phyloP scores from a whole-genome alignment of 495 filamentous ascomycete genomes.

The Talaromyces proteolyticus region DNA sequence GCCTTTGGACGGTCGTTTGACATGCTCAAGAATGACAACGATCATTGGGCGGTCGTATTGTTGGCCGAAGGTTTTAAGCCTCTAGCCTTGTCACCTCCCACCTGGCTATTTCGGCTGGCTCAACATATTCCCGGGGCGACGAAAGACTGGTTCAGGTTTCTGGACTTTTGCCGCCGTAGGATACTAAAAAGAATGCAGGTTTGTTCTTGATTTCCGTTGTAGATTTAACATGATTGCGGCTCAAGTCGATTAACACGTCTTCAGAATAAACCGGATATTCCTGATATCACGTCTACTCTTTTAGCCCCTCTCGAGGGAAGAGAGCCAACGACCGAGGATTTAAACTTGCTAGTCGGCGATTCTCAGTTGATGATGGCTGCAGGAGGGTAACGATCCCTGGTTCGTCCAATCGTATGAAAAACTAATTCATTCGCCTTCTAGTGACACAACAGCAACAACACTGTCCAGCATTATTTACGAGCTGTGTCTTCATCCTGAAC shows the following conservation, averaged over 20 bases:
- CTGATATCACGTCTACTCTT: slow-evolving; percentile 25
- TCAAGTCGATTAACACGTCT: not conserved
- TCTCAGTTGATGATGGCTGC: slow-evolving; percentile 28
- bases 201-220: not conserved
- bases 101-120: slow-evolving; percentile 27
- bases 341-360: slow-evolving; percentile 22
- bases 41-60: slow-evolving; percentile 23
- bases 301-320: slow-evolving; percentile 17
- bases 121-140: slow-evolving; percentile 17
- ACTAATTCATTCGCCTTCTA: slow-evolving; percentile 23
- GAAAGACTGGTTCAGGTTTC: slow-evolving; percentile 26
- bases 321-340: slow-evolving; percentile 14
- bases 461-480: slow-evolving; percentile 41
- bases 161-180: slow-evolving; percentile 14
- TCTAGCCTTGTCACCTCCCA: slow-evolving; percentile 23
- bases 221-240: not conserved
- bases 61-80: slow-evolving; percentile 18
- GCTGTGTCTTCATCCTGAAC: slow-evolving; percentile 34
- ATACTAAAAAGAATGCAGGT: slow-evolving; percentile 13
- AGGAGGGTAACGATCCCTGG: slow-evolving; percentile 21
- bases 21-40: slow-evolving; percentile 27
- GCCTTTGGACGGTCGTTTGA: slow-evolving; percentile 40
- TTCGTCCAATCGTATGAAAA: slow-evolving; percentile 22
- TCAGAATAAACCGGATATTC: slow-evolving; percentile 21
- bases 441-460: slow-evolving; percentile 51